Percentiles rank a stretch among this genome's conserved stretches.
These are phyloP conservation scores for Botrytis medusae DNA, from an alignment of 2,329 filamentous ascomycete species.

Conservation along the genomic window DNA sequence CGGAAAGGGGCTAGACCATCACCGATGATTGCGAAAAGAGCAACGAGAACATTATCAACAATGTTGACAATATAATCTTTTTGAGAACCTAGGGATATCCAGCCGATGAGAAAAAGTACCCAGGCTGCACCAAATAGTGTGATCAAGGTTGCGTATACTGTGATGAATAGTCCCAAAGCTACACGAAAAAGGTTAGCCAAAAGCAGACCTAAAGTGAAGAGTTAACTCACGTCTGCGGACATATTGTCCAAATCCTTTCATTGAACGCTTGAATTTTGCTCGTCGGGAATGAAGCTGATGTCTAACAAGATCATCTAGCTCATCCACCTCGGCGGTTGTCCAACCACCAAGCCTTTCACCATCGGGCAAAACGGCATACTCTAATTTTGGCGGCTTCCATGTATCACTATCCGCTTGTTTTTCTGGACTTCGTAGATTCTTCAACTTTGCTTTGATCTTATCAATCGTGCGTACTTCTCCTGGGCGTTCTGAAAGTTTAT, in stretches of 20 bases:
- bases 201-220: not conserved
- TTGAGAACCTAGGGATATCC: slow-evolving; percentile 76
- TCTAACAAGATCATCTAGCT: slow-evolving; percentile 82
- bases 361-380: slow-evolving; percentile 75
- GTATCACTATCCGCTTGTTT: slow-evolving; percentile 24
- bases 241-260: slow-evolving; percentile 80
- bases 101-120: slow-evolving; percentile 86
- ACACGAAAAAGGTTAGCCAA: slow-evolving; percentile 5
- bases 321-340: slow-evolving; percentile 68
- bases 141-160: slow-evolving; percentile 79
- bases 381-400: slow-evolving; percentile 29
- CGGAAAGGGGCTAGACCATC: slow-evolving; percentile 73
- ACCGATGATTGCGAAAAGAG: slow-evolving; percentile 67
- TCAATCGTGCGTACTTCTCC: slow-evolving; percentile 30
- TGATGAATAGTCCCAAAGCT: slow-evolving; percentile 78
- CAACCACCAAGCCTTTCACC: slow-evolving; percentile 72
- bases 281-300: slow-evolving; percentile 82
- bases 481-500: slow-evolving; percentile 27
- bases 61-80: slow-evolving; percentile 68
- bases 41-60: slow-evolving; percentile 69
- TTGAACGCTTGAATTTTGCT: slow-evolving; percentile 72
- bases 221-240: slow-evolving; percentile 60
- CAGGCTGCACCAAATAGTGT: slow-evolving; percentile 82
- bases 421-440: slow-evolving; percentile 22
- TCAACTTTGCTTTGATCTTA: slow-evolving; percentile 31